Conservation (phyloP, 805 yeast genomes). For the Candida coleopterorum region DNA sequence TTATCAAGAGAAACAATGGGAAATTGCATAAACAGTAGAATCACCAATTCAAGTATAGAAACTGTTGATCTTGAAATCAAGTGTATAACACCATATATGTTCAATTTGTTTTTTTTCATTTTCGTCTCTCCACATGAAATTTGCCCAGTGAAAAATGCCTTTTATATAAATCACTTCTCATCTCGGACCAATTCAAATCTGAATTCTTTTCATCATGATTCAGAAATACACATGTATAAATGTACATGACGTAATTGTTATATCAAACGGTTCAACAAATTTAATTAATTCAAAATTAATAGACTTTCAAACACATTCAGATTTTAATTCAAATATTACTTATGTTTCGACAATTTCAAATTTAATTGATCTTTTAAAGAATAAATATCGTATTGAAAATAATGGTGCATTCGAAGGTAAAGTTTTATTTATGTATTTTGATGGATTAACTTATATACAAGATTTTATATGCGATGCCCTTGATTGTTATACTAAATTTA, state of each 20-base stretch:
- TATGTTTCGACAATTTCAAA: conserved; percentile 21
- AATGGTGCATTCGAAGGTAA: conserved; percentile 19
- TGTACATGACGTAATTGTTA: conserved; percentile 27
- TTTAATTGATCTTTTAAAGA: conserved; percentile 15
- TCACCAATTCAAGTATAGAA: too few species aligned
- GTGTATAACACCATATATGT: too few species aligned
- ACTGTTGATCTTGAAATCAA: too few species aligned
- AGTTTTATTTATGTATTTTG: conserved; percentile 34
- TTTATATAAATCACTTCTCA: too few species aligned
- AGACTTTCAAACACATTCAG: conserved; percentile 17
- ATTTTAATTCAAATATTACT: conserved; percentile 20
- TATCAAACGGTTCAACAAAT: conserved; percentile 29
- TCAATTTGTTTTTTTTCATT: too few species aligned
- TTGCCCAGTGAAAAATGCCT: too few species aligned
- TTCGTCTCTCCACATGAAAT: too few species aligned
- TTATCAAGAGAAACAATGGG: too few species aligned
- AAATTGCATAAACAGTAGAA: too few species aligned
- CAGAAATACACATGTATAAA: conserved; percentile 33
- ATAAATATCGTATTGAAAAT: neutral
- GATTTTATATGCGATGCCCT: conserved; percentile 25
- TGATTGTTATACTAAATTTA: conserved; percentile 18
- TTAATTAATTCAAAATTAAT: conserved; percentile 25
- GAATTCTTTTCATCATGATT: conserved; percentile 18
- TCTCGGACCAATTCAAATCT: too few species aligned
- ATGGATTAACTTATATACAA: conserved; percentile 30